Evolutionary conservation across 1,139 yeast genomes (phyloP), one percentile per base, ranked within the genome.

Genomic region (Kluyveromyces sp.): DNA sequence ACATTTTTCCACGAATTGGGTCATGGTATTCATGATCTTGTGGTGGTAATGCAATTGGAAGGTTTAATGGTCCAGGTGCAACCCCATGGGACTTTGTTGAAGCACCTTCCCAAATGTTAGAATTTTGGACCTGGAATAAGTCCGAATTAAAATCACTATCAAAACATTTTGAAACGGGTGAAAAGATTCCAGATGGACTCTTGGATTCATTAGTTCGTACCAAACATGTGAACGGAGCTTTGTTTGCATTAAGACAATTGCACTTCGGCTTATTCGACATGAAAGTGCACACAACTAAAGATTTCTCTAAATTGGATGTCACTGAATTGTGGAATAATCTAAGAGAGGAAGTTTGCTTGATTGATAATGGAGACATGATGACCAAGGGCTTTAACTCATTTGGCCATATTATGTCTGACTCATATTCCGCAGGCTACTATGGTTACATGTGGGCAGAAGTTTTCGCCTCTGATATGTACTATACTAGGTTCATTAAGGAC

Each of bases 1-100:
- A 87, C 95, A 0, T 82, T 87, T 57, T 87, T 87, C 81, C 96
- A 87, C 60, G 96, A 87, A 66, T 73, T 86, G 56, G 96, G 96
- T 30, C 96, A 87, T 61, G 96, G 95, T 47, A 82, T 87, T 48
- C 96, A 87, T 65, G 85, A 79, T 53, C 69, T 86, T 39, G 74
- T 86, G 49, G 90, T 6, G 71, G 74, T 50, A 82, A 90, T 41
- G 71, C 69, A 49, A 80, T 77, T 55, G 73, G 83, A 1, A 72
- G 81, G 51, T 85, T 85, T 67, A 84, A 81, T 58, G 95, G 95
- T 25, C 69, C 71, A 21, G 81, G 89, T 29, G 70, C 76, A 39
- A 90, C 83, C 28, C 81, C 84, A 41, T 74, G 92, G 73, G 96
- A 87, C 67, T 87, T 86, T 66, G 95, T 86, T 43, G 95, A 87